Conservation (phyloP, 352 stramenopile species). For the Stephanocyclus meneghinianus region DNA sequence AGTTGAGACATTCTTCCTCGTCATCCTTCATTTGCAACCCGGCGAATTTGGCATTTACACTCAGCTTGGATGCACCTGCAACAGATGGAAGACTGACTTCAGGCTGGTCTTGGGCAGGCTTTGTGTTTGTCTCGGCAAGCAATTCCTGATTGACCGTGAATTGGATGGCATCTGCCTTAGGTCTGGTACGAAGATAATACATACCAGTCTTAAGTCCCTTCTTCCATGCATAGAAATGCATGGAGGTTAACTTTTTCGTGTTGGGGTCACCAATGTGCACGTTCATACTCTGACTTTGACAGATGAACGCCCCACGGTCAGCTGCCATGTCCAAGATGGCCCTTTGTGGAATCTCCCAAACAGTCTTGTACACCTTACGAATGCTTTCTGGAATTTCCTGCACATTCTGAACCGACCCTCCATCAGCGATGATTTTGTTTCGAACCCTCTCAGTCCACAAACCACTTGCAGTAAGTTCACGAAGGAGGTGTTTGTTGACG, state of each 20-base stretch:
- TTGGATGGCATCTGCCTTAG: slow-evolving; percentile 98
- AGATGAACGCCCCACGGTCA: slow-evolving; percentile 98
- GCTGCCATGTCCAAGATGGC: slow-evolving; percentile 96
- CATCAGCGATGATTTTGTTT: slow-evolving; percentile 98
- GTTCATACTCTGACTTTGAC: slow-evolving; percentile 94
- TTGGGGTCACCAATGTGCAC: slow-evolving; percentile 98
- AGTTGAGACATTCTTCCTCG: slow-evolving; percentile 85
- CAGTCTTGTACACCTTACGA: slow-evolving; percentile 97
- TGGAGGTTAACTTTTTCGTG: slow-evolving; percentile 97
- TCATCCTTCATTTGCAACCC: slow-evolving; percentile 71
- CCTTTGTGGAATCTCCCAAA: slow-evolving; percentile 99
- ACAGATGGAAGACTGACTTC: slow-evolving; percentile 32
- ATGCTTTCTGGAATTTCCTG: slow-evolving; percentile 83
- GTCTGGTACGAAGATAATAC: slow-evolving; percentile 98
- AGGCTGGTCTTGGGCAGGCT: slow-evolving; percentile 39
- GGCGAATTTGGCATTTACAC: slow-evolving; percentile 48
- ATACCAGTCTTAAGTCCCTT: slow-evolving; percentile 99
- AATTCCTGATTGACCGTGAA: slow-evolving; percentile 99
- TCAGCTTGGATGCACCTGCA: slow-evolving; percentile 23
- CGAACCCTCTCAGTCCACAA: slow-evolving; percentile 96
- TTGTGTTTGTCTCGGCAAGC: slow-evolving; percentile 63
- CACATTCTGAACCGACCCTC: slow-evolving; percentile 92
- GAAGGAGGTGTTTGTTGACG: slow-evolving; percentile 99
- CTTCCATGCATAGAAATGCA: slow-evolving; percentile 99
- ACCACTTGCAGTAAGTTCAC: slow-evolving; percentile 92